These are phyloP conservation scores for Lactarius psammicola DNA, from an alignment of 768 basidiomycete species.

Conservation along the genomic window DNA sequence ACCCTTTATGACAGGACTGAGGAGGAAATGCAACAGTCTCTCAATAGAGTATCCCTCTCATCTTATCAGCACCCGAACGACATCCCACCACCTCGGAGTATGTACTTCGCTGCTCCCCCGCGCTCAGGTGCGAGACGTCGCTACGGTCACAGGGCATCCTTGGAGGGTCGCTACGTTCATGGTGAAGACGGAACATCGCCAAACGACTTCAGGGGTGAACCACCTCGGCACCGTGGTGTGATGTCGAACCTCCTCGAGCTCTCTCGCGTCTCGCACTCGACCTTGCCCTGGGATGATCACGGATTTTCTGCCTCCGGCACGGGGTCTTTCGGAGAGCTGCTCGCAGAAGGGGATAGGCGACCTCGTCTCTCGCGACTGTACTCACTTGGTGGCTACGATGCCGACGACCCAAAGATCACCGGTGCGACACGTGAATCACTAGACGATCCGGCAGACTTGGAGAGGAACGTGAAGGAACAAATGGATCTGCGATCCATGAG, in stretches of 20 bases:
- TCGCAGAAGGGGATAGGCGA: slow-evolving; percentile 6
- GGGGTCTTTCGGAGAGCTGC: slow-evolving; percentile 2
- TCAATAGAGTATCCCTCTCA: slow-evolving; percentile 17
- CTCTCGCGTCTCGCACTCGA: slow-evolving; percentile 10
- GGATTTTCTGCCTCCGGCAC: background rate
- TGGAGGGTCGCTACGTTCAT: background rate
- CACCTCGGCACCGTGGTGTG: slow-evolving; percentile 12
- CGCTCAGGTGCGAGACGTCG: slow-evolving; percentile 2
- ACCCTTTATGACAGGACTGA: slow-evolving; percentile 17
- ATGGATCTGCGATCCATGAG: slow-evolving; percentile 53
- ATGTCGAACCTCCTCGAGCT: slow-evolving; percentile 23
- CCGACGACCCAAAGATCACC: slow-evolving; percentile 68
- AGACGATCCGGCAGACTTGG: slow-evolving; percentile 57
- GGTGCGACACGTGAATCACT: slow-evolving; percentile 49
- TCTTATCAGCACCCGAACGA: slow-evolving; percentile 25
- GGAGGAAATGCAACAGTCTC: slow-evolving; percentile 18
- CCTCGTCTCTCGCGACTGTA: slow-evolving; percentile 25
- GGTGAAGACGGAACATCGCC: background rate
- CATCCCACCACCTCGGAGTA: slow-evolving; percentile 2
- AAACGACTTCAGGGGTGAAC: background rate
- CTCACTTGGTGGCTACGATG: slow-evolving; percentile 41
- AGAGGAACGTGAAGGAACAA: slow-evolving; percentile 43
- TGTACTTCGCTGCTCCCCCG: background rate
- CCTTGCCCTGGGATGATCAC: background rate
- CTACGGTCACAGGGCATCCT: background rate